These are phyloP conservation scores for Cicer pinnatifidum DNA, from an alignment of 306 rosid genomes.

Conservation along the genomic window DNA sequence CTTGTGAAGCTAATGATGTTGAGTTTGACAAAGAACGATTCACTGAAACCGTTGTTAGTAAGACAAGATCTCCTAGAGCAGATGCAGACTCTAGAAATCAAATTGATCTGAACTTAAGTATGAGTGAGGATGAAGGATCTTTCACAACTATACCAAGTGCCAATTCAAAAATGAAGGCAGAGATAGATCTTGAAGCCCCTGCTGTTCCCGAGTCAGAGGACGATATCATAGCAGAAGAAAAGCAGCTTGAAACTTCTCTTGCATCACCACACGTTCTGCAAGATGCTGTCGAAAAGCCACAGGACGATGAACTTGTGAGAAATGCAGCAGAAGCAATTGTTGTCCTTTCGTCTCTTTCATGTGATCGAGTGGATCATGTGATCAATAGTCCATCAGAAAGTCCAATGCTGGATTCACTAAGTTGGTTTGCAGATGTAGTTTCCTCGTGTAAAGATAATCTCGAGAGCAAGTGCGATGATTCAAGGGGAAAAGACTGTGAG, in stretches of 20 bases:
- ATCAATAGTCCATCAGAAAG: constrained; percentile 52
- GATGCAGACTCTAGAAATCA: constrained; percentile 52
- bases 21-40: constrained; percentile 55
- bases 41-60: constrained; percentile 46
- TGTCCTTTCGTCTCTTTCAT: constrained; percentile 60
- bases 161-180: constrained; percentile 46
- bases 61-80: constrained; percentile 49
- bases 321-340: constrained; percentile 86
- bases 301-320: constrained; percentile 65
- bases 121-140: constrained; percentile 76
- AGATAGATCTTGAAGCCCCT: constrained; percentile 83
- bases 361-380: constrained; percentile 44
- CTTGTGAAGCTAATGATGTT: constrained; percentile 63
- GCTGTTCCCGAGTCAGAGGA: constrained; percentile 58
- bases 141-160: constrained; percentile 50
- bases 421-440: constrained; percentile 80
- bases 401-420: constrained; percentile 55
- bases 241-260: constrained; percentile 47
- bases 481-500: constrained; percentile 45
- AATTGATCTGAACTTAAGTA: constrained; percentile 77
- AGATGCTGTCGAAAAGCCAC: constrained; percentile 45
- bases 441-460: constrained; percentile 57
- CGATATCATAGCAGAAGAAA: constrained; percentile 53
- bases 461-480: constrained; percentile 47
- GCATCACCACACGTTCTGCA: constrained; percentile 41